Evolutionary conservation across 495 filamentous ascomycete species (phyloP).

Genomic region (Podospora australis): DNA sequence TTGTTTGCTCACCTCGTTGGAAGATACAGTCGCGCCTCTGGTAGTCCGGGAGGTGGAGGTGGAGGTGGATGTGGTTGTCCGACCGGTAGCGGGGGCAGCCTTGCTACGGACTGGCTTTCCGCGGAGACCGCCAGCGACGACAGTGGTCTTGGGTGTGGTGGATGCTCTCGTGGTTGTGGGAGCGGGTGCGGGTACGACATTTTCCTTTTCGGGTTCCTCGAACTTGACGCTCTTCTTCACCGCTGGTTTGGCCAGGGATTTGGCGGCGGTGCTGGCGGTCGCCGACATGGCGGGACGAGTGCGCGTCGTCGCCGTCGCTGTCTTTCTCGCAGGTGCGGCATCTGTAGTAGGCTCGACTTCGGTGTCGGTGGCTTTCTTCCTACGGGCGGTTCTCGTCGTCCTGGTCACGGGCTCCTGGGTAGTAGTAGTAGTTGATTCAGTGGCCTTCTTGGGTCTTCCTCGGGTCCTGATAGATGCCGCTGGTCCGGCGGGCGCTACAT

Average conservation of each 20-base stretch:
- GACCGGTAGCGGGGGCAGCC: constrained; percentile 10
- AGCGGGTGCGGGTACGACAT: constrained; percentile 29
- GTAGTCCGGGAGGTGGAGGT: constrained; percentile 15
- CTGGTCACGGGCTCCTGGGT: constrained; percentile 25
- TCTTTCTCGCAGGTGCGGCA: constrained; percentile 32
- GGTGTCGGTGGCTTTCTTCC: constrained; percentile 26
- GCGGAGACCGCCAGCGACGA: constrained; percentile 15
- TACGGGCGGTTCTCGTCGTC: constrained; percentile 25
- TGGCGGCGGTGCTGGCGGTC: constrained; percentile 21
- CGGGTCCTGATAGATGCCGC: constrained; percentile 26
- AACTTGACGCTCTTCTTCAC: constrained; percentile 52
- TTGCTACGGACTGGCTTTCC: constrained; percentile 25
- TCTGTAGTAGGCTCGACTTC: constrained; percentile 24
- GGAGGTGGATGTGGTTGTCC: no score
- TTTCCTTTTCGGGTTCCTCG: constrained; percentile 53
- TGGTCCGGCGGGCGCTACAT: constrained; percentile 11
- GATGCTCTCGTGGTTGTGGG: constrained; percentile 22
- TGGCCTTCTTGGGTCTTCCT: constrained; percentile 41
- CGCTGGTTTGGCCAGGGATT: constrained; percentile 27
- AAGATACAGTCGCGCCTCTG: constrained; percentile 4
- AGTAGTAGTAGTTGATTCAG: constrained; percentile 17
- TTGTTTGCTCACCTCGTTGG: not conserved
- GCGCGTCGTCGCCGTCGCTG: constrained; percentile 26
- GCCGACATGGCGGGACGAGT: constrained; percentile 29
- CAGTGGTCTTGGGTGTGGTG: constrained; percentile 2